Conservation (phyloP, 148 eudicot genomes). For the Rhododendron griersonianum region DNA sequence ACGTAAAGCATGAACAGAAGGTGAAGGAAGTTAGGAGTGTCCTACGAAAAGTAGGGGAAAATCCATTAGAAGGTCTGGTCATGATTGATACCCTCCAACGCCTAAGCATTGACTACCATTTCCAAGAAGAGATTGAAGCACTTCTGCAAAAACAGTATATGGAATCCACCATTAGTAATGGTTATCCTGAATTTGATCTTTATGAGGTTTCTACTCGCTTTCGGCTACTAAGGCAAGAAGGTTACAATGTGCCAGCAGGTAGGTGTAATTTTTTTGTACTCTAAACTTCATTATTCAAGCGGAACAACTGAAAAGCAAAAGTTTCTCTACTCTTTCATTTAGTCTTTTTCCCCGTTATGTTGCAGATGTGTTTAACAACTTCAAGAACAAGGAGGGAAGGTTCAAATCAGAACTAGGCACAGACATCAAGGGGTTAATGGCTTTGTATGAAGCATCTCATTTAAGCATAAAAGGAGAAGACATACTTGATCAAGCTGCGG, state of each 20-base stretch:
- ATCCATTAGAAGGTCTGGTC: conserved; percentile 11
- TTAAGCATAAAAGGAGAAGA: conserved; percentile 50
- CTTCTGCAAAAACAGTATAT: conserved; percentile 10
- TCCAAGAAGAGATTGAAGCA: conserved; percentile 32
- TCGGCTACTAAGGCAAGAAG: conserved; percentile 46
- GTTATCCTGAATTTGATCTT: conserved; percentile 13
- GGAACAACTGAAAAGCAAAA: not conserved
- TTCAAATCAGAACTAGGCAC: conserved; percentile 27
- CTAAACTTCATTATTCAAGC: not conserved
- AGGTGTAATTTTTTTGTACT: not conserved
- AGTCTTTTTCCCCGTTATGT: not conserved
- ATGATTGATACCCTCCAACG: conserved; percentile 32
- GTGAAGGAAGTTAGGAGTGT: conserved; percentile 7
- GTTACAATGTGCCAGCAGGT: conserved; percentile 45
- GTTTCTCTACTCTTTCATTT: not conserved
- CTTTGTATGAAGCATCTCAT: conserved; percentile 62
- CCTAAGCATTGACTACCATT: conserved; percentile 34
- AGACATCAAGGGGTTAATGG: conserved; percentile 45
- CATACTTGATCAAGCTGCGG: conserved; percentile 44
- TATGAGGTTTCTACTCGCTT: conserved; percentile 40
- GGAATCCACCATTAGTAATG: not conserved
- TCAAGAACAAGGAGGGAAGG: conserved; percentile 36
- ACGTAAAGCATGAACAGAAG: not conserved
- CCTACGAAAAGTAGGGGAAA: conserved; percentile 6
- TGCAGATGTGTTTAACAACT: conserved; percentile 42